These are phyloP conservation scores for Phytophthora idaei DNA, from an alignment of 352 stramenopile genomes.

Conservation along the genomic window DNA sequence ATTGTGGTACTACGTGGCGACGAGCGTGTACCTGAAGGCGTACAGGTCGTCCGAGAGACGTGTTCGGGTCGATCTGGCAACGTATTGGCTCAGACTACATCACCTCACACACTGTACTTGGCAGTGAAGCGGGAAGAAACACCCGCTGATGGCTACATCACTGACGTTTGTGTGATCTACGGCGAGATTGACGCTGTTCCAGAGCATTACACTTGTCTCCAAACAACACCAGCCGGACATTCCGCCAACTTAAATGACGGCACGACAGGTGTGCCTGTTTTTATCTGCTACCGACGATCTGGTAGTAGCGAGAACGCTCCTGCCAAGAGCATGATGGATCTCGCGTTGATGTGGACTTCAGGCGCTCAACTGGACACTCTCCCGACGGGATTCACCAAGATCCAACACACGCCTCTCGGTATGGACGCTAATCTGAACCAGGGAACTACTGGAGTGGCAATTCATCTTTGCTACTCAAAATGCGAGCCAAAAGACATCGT, in stretches of 20 bases:
- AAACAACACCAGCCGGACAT: constrained; percentile 67
- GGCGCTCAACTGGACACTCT: constrained; percentile 62
- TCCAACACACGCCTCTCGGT: constrained; percentile 84
- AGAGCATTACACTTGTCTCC: constrained; percentile 76
- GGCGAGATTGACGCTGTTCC: constrained; percentile 85
- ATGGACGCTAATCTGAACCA: constrained; percentile 90
- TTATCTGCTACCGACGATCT: constrained; percentile 77
- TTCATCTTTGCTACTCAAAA: constrained; percentile 80
- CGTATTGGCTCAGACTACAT: constrained; percentile 73
- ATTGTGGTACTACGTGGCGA: constrained; percentile 79
- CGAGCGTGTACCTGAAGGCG: constrained; percentile 71
- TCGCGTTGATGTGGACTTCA: constrained; percentile 81
- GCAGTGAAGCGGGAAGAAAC: constrained; percentile 70
- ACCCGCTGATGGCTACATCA: constrained; percentile 57
- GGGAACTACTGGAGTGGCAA: constrained; percentile 71
- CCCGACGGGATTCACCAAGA: constrained; percentile 78
- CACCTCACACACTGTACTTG: constrained; percentile 75
- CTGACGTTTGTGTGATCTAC: constrained; percentile 85
- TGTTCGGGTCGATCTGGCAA: constrained; percentile 76
- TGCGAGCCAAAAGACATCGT: constrained; percentile 54
- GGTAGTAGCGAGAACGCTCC: constrained; percentile 13
- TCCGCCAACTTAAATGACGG: constrained; percentile 88
- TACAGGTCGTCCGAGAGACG: constrained; percentile 72
- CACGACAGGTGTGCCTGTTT: constrained; percentile 74
- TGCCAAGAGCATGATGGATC: constrained; percentile 75